Conservation (phyloP, 306 rosid genomes). For the Citrullus mucosospermus region DNA sequence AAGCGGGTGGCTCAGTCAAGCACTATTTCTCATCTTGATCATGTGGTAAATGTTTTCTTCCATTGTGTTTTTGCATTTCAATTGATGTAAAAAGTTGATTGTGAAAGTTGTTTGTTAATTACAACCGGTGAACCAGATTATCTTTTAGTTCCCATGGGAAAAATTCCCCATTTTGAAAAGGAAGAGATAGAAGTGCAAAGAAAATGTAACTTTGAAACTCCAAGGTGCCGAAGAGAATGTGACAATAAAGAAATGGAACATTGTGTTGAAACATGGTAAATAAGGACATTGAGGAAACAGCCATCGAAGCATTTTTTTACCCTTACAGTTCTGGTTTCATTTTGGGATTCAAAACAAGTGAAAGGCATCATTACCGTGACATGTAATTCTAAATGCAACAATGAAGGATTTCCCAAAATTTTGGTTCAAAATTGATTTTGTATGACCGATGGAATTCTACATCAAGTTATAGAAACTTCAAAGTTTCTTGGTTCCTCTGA, state of each 20-base stretch:
- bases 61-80: neutral
- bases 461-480: neutral
- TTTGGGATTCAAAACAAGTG: neutral
- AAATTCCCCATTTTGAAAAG: neutral
- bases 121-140: neutral
- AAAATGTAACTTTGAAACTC: neutral
- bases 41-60: conserved; percentile 37
- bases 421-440: neutral
- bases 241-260: neutral
- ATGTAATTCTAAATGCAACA: neutral
- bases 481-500: neutral
- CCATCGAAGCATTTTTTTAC: neutral
- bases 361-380: neutral
- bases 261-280: neutral
- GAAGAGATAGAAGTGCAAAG: neutral
- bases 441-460: neutral
- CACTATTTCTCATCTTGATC: conserved; percentile 65
- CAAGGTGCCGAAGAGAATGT: neutral
- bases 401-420: neutral
- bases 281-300: neutral
- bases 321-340: neutral
- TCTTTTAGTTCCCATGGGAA: neutral
- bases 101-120: neutral
- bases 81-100: neutral
- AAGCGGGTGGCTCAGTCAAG: conserved; percentile 59